Conservation (phyloP, 1,284 basidiomycete species). For the Chondrostereum purpureum region DNA sequence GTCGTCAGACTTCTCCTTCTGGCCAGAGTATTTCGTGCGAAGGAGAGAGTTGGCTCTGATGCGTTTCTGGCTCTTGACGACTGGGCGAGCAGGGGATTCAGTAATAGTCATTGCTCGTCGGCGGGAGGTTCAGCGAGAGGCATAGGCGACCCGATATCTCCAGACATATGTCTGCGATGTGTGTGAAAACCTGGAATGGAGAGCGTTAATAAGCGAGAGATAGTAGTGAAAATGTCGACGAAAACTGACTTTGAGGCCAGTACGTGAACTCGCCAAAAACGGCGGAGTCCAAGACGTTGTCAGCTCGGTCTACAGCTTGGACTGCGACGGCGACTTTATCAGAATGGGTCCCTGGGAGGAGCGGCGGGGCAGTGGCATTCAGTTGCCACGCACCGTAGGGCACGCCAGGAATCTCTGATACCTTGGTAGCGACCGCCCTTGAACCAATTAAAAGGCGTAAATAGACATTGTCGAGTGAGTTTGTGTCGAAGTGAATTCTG, state of each 20-base stretch:
- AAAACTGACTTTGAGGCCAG: slow-evolving; percentile 38
- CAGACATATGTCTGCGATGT: too few relatives aligned
- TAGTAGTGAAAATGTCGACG: not conserved
- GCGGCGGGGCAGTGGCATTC: slow-evolving; percentile 45
- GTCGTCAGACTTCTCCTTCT: slow-evolving; percentile 24
- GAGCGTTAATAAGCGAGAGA: too few relatives aligned
- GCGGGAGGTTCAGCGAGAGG: too few relatives aligned
- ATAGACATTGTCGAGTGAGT: slow-evolving; percentile 40
- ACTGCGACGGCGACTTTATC: slow-evolving; percentile 48
- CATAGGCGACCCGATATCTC: too few relatives aligned
- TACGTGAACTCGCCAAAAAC: slow-evolving; percentile 72
- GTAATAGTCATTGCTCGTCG: not conserved
- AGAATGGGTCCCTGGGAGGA: slow-evolving; percentile 25
- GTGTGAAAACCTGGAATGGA: too few relatives aligned
- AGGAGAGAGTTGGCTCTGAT: slow-evolving; percentile 36
- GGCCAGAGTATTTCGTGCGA: slow-evolving; percentile 31
- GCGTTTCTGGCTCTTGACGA: slow-evolving; percentile 30
- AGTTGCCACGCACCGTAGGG: slow-evolving; percentile 53
- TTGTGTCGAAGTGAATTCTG: slow-evolving; percentile 49
- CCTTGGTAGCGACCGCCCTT: slow-evolving; percentile 52
- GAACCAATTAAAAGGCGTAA: slow-evolving; percentile 64
- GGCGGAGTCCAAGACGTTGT: slow-evolving; percentile 51
- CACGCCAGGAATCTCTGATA: slow-evolving; percentile 38
- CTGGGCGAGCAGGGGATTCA: slow-evolving; percentile 4
- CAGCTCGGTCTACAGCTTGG: slow-evolving; percentile 52